Conservation (phyloP, 176 grass and related monocot genomes). For the Elaeis guineensis region DNA sequence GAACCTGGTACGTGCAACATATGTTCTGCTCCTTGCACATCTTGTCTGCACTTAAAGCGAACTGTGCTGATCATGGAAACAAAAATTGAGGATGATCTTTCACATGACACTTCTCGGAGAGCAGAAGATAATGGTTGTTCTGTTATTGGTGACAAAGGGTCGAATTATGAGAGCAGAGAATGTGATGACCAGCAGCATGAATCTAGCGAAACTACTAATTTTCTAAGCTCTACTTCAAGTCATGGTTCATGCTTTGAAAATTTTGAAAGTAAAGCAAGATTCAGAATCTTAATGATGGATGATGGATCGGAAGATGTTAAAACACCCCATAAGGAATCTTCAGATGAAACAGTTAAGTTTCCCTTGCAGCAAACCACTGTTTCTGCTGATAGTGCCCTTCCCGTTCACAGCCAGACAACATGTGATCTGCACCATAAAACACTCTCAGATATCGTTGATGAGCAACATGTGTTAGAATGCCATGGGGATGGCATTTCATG, state of each 20-base stretch:
- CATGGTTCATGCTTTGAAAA: conserved; percentile 6
- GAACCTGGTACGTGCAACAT: conserved; percentile 28
- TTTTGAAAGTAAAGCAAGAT: neutral
- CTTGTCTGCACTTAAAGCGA: conserved; percentile 26
- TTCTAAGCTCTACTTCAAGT: neutral
- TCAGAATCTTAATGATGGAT: neutral
- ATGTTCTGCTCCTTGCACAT: conserved; percentile 33
- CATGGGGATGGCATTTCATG: conserved; percentile 24
- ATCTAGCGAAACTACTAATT: conserved; percentile 5
- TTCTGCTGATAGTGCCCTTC: neutral
- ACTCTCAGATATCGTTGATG: neutral
- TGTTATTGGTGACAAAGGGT: conserved; percentile 10
- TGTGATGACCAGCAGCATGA: conserved; percentile 5
- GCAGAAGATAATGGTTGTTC: conserved; percentile 3
- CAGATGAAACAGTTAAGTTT: conserved; percentile 1
- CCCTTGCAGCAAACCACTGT: neutral
- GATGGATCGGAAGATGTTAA: neutral
- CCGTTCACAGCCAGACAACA: conserved; percentile 2
- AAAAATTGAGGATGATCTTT: neutral
- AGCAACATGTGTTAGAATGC: conserved; percentile 5
- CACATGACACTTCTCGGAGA: neutral
- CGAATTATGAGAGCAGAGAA: conserved; percentile 6
- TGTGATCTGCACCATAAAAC: conserved; percentile 9
- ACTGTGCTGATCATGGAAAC: neutral
- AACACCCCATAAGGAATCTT: neutral